Evolutionary conservation across 116 monocot species (phyloP).

Genomic region (Posidonia oceanica): DNA sequence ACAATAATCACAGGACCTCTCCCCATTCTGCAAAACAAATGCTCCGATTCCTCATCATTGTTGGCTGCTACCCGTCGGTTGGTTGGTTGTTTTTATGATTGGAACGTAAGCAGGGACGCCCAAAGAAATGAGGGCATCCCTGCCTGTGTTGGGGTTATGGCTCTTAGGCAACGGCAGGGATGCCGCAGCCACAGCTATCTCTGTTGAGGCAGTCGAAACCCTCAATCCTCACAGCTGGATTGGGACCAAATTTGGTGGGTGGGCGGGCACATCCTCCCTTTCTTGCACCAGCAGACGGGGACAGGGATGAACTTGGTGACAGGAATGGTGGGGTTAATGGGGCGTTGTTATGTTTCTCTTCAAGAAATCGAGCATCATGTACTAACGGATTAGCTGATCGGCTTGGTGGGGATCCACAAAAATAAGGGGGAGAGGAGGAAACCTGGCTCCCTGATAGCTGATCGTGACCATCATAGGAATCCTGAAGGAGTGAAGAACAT

Average conservation of each 20-base stretch:
- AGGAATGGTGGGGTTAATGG: conserved; percentile 1
- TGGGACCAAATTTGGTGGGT: conserved; percentile 11
- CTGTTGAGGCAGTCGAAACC: conserved; percentile 33
- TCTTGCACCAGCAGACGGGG: not conserved
- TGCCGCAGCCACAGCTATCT: conserved; percentile 11
- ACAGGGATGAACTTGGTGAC: not conserved
- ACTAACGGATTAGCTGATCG: conserved; percentile 39
- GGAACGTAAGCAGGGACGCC: not conserved
- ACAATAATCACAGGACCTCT: conserved; percentile 8
- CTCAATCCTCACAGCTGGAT: conserved; percentile 30
- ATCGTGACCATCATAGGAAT: not conserved
- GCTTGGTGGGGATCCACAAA: conserved; percentile 42
- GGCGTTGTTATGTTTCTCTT: not conserved
- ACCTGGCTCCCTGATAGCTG: not conserved
- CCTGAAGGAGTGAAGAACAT: not conserved
- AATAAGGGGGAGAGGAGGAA: conserved; percentile 7
- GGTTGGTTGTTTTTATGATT: not conserved
- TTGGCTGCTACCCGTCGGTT: not conserved
- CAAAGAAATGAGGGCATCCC: not conserved
- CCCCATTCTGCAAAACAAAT: not conserved
- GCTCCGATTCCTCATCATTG: not conserved
- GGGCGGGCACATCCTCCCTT: conserved; percentile 2
- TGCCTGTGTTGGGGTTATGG: not conserved
- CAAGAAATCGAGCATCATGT: conserved; percentile 34
- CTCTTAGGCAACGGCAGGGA: conserved; percentile 12